A percentile compares a stretch with the other conserved stretches of the same genome.
Evolutionary conservation across 2,329 filamentous ascomycete genomes (phyloP).

Genomic region (Truncatella angustata): DNA sequence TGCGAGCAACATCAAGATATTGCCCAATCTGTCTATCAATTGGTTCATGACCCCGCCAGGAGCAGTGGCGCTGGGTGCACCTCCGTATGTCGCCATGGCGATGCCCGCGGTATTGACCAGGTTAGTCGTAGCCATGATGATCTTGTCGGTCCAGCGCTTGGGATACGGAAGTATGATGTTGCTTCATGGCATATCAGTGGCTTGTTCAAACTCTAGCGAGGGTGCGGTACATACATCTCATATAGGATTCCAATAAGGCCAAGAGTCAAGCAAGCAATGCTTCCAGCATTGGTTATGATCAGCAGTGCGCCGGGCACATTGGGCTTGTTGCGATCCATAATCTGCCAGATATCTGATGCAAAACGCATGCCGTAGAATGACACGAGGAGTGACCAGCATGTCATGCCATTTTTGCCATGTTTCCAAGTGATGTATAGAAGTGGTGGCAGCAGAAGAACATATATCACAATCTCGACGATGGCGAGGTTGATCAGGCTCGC

Average conservation of each 20-base stretch:
- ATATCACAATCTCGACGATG: slow-evolving; percentile 1
- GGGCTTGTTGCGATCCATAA: neutral
- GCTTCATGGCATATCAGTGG: neutral
- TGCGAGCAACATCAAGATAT: neutral
- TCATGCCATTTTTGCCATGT: slow-evolving; percentile 4
- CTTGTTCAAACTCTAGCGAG: neutral
- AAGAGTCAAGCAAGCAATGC: slow-evolving; percentile 1
- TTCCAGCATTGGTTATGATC: slow-evolving; percentile 4
- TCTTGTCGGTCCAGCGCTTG: slow-evolving; percentile 4
- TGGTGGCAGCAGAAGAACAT: neutral
- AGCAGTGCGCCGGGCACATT: neutral
- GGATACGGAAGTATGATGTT: neutral
- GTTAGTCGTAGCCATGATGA: neutral
- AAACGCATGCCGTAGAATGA: neutral
- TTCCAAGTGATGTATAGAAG: slow-evolving; percentile 1
- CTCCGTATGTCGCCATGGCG: neutral
- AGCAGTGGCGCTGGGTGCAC: neutral
- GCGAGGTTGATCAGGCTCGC: slow-evolving; percentile 3
- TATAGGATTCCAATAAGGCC: neutral
- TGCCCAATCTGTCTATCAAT: neutral
- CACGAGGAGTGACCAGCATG: neutral
- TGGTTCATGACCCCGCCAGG: neutral
- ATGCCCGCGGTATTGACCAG: neutral
- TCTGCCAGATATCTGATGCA: slow-evolving; percentile 3
- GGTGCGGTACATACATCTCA: neutral